These are phyloP conservation scores for Aspergillus tanneri DNA, from an alignment of 2,329 filamentous ascomycete genomes.

Conservation along the genomic window DNA sequence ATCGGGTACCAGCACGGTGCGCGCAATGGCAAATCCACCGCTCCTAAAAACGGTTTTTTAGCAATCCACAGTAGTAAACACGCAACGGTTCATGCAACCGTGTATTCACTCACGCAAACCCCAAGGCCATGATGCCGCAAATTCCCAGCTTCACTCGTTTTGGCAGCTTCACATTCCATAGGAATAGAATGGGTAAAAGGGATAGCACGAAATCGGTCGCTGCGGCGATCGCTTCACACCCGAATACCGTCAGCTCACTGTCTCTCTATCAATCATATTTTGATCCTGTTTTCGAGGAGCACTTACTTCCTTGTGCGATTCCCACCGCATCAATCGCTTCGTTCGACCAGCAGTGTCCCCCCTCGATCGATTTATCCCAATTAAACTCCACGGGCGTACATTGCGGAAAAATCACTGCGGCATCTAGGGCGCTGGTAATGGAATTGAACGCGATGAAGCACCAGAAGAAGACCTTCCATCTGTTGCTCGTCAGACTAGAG, in stretches of 20 bases:
- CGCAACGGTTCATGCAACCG: not conserved
- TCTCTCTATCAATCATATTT: not conserved
- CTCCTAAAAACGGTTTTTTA: not conserved
- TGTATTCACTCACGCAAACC: slow-evolving; percentile 2
- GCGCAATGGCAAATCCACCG: slow-evolving; percentile 4
- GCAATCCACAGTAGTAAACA: not conserved
- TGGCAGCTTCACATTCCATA: slow-evolving; percentile 6
- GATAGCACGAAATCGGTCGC: slow-evolving; percentile 2
- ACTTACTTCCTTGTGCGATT: slow-evolving; percentile 5
- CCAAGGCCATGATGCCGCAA: slow-evolving; percentile 4
- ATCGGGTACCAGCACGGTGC: slow-evolving; percentile 1
- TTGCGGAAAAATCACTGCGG: slow-evolving; percentile 8
- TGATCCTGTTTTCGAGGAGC: no score
- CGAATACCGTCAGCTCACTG: not conserved
- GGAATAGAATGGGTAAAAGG: slow-evolving; percentile 2
- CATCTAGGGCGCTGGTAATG: slow-evolving; percentile 14
- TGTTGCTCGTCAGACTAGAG: slow-evolving; percentile 10
- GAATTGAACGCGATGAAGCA: slow-evolving; percentile 20
- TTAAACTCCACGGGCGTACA: slow-evolving; percentile 6
- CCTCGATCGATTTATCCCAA: slow-evolving; percentile 2
- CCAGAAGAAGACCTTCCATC: slow-evolving; percentile 17
- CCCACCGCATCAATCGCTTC: slow-evolving; percentile 2
- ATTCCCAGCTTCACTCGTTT: slow-evolving; percentile 7
- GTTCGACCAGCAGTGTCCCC: slow-evolving; percentile 1
- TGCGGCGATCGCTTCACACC: slow-evolving; percentile 1